These are phyloP conservation scores for Halophytophthora polymorphica DNA, from an alignment of 352 stramenopile genomes.

Conservation along the genomic window DNA sequence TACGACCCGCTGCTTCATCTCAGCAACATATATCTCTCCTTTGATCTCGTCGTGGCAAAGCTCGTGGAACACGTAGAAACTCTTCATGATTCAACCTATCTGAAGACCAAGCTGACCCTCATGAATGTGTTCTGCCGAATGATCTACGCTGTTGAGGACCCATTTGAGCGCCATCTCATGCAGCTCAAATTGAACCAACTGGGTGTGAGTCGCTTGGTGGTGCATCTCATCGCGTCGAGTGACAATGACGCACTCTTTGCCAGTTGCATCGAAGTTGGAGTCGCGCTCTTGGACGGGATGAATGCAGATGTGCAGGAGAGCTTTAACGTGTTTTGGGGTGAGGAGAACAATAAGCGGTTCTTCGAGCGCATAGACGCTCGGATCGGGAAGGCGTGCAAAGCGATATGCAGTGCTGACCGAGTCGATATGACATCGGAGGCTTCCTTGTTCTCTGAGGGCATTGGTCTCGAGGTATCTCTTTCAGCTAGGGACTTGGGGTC, in stretches of 20 bases:
- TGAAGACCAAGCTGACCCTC: slow-evolving; percentile 68
- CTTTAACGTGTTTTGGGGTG: slow-evolving; percentile 51
- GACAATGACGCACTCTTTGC: slow-evolving; percentile 58
- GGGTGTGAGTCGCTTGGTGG: slow-evolving; percentile 58
- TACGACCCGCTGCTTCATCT: slow-evolving; percentile 38
- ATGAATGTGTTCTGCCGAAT: slow-evolving; percentile 72
- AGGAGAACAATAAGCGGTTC: slow-evolving; percentile 34
- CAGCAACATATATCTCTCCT: slow-evolving; percentile 46
- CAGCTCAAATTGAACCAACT: slow-evolving; percentile 66
- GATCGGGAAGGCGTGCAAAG: slow-evolving; percentile 47
- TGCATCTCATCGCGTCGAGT: slow-evolving; percentile 50
- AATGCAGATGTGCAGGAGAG: slow-evolving; percentile 75
- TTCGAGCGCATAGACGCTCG: slow-evolving; percentile 43
- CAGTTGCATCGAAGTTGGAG: slow-evolving; percentile 56
- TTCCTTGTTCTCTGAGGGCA: not conserved
- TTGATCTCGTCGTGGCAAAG: slow-evolving; percentile 62
- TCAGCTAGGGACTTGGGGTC: not conserved
- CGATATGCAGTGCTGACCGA: slow-evolving; percentile 36
- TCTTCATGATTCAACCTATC: slow-evolving; percentile 49
- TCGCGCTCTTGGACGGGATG: slow-evolving; percentile 70
- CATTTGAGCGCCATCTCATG: slow-evolving; percentile 50
- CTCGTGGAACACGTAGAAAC: slow-evolving; percentile 58
- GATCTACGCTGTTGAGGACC: slow-evolving; percentile 62
- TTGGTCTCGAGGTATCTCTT: slow-evolving; percentile 5
- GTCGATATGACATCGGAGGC: slow-evolving; percentile 8